Base-by-base conservation (phyloP, 192 early-diverging fungal genomes). In the Podila horticola region DNA sequence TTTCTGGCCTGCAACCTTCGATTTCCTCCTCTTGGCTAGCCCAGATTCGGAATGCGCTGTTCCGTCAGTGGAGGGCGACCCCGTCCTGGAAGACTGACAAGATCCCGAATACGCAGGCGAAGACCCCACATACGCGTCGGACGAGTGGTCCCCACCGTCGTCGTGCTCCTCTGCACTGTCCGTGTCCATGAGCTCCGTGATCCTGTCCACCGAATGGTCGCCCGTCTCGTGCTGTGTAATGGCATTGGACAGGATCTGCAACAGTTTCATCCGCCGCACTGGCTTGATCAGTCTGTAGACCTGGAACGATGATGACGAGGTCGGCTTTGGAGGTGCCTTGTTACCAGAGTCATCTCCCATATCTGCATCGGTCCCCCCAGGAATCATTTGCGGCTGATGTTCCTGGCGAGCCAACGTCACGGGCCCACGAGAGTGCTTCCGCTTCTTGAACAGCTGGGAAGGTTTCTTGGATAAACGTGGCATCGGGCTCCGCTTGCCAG, bases 261-360 rank as follows among this genome's bases (percentile, higher is more conserved):
- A 62, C 2, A 81, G 10, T 36, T 81, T 81, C 77, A 81, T 66
- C 26, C 77, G 49, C 1, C 77, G 51, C 13, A 73, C 71, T 30
- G 77, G 77, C 34, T 81, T 81, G 71, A 81, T 81, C 66, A 81
- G 15, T 29, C 77, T 63, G 38, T 62, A 73, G 20, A 81, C 71
- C 28, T 73, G 77, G 71, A 73, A 81, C 8, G 71, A 71, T 1
- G 61, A 45, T 8, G 77, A 65, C 58, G 30, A 17, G 15, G 22
- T 24, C 17, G 59, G 22, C 26, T 24, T 33, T 31, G 22, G 24
- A 13, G 59, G 17, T 55, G 22, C 22, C 52, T 55, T 55, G n/a
- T 55, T 55, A 22, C 52, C 24, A 9, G n/a, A 55, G 52, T 24
- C 20, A 12, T 3, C 20, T 3, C 24, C 22, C 8, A 55, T 8